Evolutionary conservation across 768 basidiomycete genomes (phyloP).

Genomic region (Pulveroboletus sp.): DNA sequence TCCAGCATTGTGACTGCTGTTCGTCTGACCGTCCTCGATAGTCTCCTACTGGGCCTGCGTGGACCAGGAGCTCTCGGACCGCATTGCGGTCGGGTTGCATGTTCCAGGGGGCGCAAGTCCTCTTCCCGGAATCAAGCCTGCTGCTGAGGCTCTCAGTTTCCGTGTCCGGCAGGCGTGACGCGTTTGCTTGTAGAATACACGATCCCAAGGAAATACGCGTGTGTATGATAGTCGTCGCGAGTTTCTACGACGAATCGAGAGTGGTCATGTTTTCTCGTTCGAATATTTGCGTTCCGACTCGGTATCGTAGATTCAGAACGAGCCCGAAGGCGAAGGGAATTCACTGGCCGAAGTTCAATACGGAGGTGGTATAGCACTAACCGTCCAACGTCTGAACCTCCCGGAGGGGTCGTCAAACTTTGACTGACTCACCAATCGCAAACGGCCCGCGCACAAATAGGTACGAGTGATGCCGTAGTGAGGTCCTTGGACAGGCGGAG

Average conservation of each 20-base stretch:
- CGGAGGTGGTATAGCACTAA: no score
- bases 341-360: no score
- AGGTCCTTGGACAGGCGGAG: no score
- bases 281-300: no score
- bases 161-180: constrained; percentile 22
- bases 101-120: constrained; percentile 50
- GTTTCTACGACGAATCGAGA: neutral
- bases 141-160: constrained; percentile 53
- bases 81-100: constrained; percentile 74
- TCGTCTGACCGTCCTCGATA: constrained; percentile 23
- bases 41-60: constrained; percentile 80
- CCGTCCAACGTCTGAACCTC: no score
- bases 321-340: no score
- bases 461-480: no score
- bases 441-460: no score
- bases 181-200: neutral
- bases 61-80: constrained; percentile 67
- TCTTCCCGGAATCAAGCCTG: constrained; percentile 52
- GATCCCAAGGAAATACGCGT: neutral
- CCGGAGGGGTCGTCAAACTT: no score
- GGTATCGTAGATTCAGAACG: no score
- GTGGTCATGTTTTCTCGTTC: neutral
- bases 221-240: constrained; percentile 5
- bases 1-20: neutral
- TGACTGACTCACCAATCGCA: no score